phyloP scores from a whole-genome alignment of 2,329 filamentous ascomycete species.

The Claviceps quebecensis region DNA sequence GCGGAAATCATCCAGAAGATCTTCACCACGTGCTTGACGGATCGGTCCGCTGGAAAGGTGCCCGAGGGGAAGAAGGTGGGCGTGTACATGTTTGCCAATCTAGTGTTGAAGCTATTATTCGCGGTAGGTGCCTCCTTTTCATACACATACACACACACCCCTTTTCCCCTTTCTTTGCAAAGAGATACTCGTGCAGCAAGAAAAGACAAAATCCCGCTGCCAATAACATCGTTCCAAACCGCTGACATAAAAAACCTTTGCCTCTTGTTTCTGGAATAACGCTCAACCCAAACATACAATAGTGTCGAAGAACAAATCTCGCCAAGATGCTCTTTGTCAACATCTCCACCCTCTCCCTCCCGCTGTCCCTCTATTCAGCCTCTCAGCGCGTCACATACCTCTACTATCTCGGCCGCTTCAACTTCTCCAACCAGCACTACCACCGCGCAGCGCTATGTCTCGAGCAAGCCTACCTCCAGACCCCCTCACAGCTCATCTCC shows the following conservation, averaged over 20 bases:
- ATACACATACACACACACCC: background rate
- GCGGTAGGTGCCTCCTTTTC: conserved; percentile 37
- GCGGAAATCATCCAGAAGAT: conserved; percentile 83
- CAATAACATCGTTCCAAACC: background rate
- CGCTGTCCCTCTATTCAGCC: conserved; percentile 67
- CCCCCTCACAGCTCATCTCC: conserved; percentile 42
- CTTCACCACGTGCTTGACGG: conserved; percentile 79
- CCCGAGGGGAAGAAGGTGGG: conserved; percentile 77
- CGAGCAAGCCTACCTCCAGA: conserved; percentile 66
- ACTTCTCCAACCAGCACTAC: conserved; percentile 75
- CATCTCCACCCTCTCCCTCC: conserved; percentile 70
- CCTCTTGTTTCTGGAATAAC: background rate
- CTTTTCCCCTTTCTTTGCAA: background rate
- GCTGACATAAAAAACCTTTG: background rate
- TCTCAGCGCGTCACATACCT: conserved; percentile 83
- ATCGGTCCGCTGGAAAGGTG: conserved; percentile 53
- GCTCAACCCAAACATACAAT: background rate
- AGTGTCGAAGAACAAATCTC: conserved; percentile 70
- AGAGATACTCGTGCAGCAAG: background rate
- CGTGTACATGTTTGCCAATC: conserved; percentile 84
- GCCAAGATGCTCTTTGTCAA: conserved; percentile 83
- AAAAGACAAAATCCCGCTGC: background rate
- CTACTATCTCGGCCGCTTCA: conserved; percentile 85
- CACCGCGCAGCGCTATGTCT: conserved; percentile 61
- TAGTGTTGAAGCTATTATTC: conserved; percentile 78